Conservation (phyloP, 345 rosid species). For the Psidium friedrichsthalianum region DNA sequence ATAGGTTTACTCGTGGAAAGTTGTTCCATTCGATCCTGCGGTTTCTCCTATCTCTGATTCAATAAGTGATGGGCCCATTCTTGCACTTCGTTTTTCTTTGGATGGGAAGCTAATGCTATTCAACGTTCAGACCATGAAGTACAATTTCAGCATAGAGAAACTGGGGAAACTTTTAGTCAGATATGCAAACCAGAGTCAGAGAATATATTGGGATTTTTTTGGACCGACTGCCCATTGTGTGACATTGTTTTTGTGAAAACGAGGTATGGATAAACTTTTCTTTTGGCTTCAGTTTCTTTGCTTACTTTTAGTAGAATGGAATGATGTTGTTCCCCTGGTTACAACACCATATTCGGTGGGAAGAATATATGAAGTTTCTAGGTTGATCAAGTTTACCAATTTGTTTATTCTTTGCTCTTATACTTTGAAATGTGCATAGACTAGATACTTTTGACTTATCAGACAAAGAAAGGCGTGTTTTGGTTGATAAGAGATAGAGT, state of each 20-base stretch:
- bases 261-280: conserved; percentile 37
- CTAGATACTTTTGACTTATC: neutral
- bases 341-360: neutral
- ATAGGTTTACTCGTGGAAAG: conserved; percentile 85
- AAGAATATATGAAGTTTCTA: neutral
- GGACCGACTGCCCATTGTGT: conserved; percentile 87
- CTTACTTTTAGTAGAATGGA: neutral
- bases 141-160: conserved; percentile 68
- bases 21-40: conserved; percentile 50
- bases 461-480: neutral
- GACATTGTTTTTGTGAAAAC: conserved; percentile 83
- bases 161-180: conserved; percentile 48
- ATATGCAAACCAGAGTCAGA: conserved; percentile 69
- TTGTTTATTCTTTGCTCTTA: neutral
- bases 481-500: neutral
- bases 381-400: neutral
- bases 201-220: conserved; percentile 83
- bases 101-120: conserved; percentile 68
- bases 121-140: conserved; percentile 69
- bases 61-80: conserved; percentile 68
- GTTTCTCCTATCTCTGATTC: conserved; percentile 60
- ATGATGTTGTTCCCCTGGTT: neutral
- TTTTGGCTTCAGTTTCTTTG: neutral
- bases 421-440: neutral
- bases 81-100: conserved; percentile 66